Evolutionary conservation across 257 asterid genomes (phyloP).

Genomic region (Phtheirospermum japonicum): DNA sequence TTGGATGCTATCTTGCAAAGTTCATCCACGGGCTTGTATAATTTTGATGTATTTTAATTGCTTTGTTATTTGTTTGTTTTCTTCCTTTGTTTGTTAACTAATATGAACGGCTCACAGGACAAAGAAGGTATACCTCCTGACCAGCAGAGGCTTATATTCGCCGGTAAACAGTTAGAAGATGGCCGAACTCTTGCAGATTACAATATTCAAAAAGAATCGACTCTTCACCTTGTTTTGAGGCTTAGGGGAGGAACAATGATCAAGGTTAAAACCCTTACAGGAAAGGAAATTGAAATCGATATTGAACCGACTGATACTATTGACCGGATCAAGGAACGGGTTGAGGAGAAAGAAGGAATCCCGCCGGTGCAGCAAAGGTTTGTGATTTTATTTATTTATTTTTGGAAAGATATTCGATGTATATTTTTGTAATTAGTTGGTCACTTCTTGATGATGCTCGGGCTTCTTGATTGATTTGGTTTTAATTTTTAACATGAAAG

Average conservation of each 20-base stretch:
- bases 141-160: constrained; percentile 50
- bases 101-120: constrained; percentile 44
- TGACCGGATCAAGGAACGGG: constrained; percentile 64
- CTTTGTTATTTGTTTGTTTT: not conserved
- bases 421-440: not conserved
- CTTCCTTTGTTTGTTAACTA: constrained; percentile 3
- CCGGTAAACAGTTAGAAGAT: constrained; percentile 49
- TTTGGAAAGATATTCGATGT: not conserved
- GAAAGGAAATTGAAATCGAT: constrained; percentile 70
- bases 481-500: not conserved
- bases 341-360: constrained; percentile 73
- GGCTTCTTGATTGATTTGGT: not conserved
- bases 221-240: constrained; percentile 60
- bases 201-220: constrained; percentile 50
- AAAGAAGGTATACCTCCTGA: constrained; percentile 65
- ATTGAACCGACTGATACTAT: constrained; percentile 66
- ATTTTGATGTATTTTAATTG: not conserved
- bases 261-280: constrained; percentile 71
- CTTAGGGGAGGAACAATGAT: constrained; percentile 75
- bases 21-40: no score
- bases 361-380: constrained; percentile 72
- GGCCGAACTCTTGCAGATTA: constrained; percentile 47
- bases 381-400: not conserved
- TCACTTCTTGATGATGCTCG: not conserved
- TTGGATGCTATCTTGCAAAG: no score